Base-by-base conservation (phyloP, 306 rosid species). In the Neltuma alba region DNA sequence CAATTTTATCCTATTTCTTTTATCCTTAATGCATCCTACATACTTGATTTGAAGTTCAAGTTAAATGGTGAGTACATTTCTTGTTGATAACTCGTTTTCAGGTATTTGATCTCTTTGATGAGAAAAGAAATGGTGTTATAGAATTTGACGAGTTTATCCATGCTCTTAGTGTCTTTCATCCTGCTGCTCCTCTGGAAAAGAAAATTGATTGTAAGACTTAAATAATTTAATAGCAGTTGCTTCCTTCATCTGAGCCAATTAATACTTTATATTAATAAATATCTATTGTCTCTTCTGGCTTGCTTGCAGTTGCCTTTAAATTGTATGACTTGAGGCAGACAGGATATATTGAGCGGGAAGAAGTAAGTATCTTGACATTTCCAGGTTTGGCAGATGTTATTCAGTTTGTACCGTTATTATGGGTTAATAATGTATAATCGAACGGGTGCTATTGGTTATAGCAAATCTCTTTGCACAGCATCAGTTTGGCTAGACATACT, bases 131-230 rank as follows among this genome's bases (percentile, higher is more conserved):
- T 72, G 92, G 94, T 0, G 92, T 86, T 71, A 92, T 89, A 82
- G 97, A 89, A 74, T 92, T 92, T 82, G 92, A 89, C 44, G 97
- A 87, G 85, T 92, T 92, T 74, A 87, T 89, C 54, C 94, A 80
- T 76, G 85, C 92, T 58, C 91, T 92, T 44, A 74, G 87, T 78
- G 85, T 92, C 75, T 92, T 92, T 83, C 97, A 92, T 87, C 97
- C 97, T 8, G 28, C 25, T 75, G 72, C 94, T 70, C 80, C 94
- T 67, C 20, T 88, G 42, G 82, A 80, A 61, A 78, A 81, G 85
- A 92, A 92, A 88, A 88, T 84, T 80, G 91, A 89, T 70, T 89
- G 97, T 89, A 84, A 87, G 89, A 67, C 83, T 42, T 45, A 80
- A 48, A 42, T 11, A 74, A 47, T 83, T 79, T 6, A 34, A 37